A percentile compares a stretch with the other conserved stretches of the same genome.
These are phyloP conservation scores for Magnaporthiopsis poae DNA, from an alignment of 2,329 filamentous ascomycete genomes.

Conservation along the genomic window DNA sequence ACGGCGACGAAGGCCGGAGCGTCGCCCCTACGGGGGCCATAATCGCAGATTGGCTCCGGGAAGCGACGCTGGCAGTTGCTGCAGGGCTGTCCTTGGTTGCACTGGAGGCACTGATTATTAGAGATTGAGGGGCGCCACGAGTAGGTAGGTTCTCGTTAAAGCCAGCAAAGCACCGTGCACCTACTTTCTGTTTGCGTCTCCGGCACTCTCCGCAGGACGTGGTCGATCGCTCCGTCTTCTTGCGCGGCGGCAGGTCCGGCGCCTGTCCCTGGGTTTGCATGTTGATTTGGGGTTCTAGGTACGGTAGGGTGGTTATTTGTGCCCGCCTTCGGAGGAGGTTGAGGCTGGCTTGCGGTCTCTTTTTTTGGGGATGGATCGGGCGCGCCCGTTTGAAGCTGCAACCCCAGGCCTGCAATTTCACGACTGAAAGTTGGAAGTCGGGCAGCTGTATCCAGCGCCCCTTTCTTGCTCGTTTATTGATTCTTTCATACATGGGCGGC, in stretches of 20 bases:
- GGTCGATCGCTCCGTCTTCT: constrained; percentile 13
- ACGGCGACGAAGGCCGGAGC: constrained; percentile 6
- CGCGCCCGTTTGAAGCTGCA: too few species aligned
- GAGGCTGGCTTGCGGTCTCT: too few species aligned
- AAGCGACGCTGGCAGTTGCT: constrained; percentile 38
- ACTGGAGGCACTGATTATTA: constrained; percentile 22
- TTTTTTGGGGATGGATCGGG: too few species aligned
- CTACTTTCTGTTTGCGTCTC: constrained; percentile 39
- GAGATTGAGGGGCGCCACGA: not conserved
- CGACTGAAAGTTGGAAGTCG: too few species aligned
- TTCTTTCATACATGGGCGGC: too few species aligned
- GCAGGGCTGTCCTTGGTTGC: constrained; percentile 38
- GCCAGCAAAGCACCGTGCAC: constrained; percentile 5
- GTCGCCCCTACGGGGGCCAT: constrained; percentile 16
- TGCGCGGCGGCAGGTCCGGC: not conserved
- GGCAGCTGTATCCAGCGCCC: too few species aligned
- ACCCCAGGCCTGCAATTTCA: too few species aligned
- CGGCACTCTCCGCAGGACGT: constrained; percentile 40
- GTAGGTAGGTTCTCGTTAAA: too few species aligned
- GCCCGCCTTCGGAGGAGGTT: too few species aligned
- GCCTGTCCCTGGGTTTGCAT: not conserved
- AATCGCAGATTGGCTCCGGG: constrained; percentile 36
- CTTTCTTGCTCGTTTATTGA: too few species aligned
- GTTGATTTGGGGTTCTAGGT: not conserved
- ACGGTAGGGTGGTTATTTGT: too few species aligned